A percentile compares a stretch with the other conserved stretches of the same genome.
Evolutionary conservation across 805 yeast genomes (phyloP).

Genomic region (Yamadazyma endophytica): DNA sequence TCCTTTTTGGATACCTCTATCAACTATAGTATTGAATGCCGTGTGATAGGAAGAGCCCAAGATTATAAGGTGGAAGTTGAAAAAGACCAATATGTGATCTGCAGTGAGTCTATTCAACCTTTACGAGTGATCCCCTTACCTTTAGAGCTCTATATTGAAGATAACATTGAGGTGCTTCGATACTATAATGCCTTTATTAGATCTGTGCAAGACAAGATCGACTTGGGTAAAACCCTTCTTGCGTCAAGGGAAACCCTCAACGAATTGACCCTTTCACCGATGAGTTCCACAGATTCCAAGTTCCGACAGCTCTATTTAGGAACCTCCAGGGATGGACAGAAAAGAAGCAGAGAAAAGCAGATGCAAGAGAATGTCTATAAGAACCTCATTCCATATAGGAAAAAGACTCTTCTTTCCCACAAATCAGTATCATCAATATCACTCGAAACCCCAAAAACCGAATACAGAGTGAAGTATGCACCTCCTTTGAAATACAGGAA

Average conservation of each 20-base stretch:
- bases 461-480: conserved; percentile 24
- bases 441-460: conserved; percentile 30
- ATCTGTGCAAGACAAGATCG: conserved; percentile 17
- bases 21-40: conserved; percentile 33
- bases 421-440: conserved; percentile 24
- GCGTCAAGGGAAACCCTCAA: neutral
- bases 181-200: conserved; percentile 33
- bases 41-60: conserved; percentile 37
- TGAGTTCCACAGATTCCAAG: conserved; percentile 16
- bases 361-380: conserved; percentile 19
- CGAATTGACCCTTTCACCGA: conserved; percentile 12
- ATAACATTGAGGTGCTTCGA: conserved; percentile 15
- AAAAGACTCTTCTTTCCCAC: conserved; percentile 29
- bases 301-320: conserved; percentile 27
- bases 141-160: conserved; percentile 13
- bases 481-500: conserved; percentile 28
- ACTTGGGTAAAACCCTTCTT: conserved; percentile 7
- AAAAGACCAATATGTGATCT: conserved; percentile 33
- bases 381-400: conserved; percentile 27
- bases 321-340: conserved; percentile 17
- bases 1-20: conserved; percentile 32
- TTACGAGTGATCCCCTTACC: conserved; percentile 33
- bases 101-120: conserved; percentile 27
- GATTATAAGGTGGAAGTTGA: conserved; percentile 21
- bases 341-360: conserved; percentile 10